phyloP scores from a whole-genome alignment of 345 rosid species.

The Citrus trifoliata region DNA sequence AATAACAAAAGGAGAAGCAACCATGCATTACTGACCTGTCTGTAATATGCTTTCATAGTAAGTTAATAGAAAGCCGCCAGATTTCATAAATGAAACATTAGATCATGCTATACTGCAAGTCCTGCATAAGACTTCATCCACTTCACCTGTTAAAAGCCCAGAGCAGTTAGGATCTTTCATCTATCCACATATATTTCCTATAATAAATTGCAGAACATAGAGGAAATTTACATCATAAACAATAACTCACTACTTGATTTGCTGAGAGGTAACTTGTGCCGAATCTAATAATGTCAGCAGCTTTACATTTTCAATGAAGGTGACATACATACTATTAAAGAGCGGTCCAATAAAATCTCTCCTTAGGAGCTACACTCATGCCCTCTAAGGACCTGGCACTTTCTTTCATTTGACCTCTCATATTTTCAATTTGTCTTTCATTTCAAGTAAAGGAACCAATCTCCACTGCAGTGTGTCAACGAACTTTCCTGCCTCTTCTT shows the following conservation, averaged over 20 bases:
- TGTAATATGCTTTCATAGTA: not conserved
- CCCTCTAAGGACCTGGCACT: not conserved
- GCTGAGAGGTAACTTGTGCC: not conserved
- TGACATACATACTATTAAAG: not conserved
- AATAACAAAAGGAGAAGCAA: not conserved
- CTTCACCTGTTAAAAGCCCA: not conserved
- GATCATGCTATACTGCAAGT: not conserved
- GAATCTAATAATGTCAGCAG: not conserved
- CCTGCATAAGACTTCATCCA: not conserved
- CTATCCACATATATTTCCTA: not conserved
- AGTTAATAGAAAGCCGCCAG: not conserved
- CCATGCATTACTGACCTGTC: not conserved
- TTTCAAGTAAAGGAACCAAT: not conserved
- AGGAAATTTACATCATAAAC: not conserved
- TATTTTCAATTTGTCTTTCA: not conserved
- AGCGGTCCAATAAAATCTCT: not conserved
- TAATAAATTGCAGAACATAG: not conserved
- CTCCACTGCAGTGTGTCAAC: not conserved
- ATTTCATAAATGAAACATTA: too few species aligned
- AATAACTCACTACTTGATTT: not conserved
- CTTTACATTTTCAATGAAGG: not conserved
- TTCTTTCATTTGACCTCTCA: not conserved
- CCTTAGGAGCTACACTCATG: not conserved
- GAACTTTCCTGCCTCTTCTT: not conserved
- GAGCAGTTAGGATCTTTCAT: conserved; percentile 1